Conservation (phyloP, 495 filamentous ascomycete species). For the Lasiosphaeria ovina region DNA sequence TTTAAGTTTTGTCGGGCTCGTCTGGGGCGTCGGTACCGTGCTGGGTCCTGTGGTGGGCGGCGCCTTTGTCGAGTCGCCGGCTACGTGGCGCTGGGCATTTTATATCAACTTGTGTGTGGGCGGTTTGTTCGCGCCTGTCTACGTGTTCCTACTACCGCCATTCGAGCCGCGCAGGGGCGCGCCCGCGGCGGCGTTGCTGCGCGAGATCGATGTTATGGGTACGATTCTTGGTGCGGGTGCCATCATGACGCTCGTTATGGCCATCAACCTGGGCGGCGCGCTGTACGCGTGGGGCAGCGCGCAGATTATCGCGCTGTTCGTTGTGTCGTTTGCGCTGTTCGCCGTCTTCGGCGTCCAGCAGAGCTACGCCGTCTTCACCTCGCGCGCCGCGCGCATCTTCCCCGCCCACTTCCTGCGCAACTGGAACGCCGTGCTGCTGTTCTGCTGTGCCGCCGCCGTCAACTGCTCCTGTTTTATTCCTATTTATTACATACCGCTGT, state of each 20-base stretch:
- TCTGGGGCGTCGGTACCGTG: slow-evolving; percentile 53
- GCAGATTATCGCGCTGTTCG: slow-evolving; percentile 52
- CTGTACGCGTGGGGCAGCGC: slow-evolving; percentile 52
- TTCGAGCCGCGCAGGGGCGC: slow-evolving; percentile 42
- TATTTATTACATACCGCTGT: slow-evolving; percentile 53
- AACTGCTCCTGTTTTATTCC: slow-evolving; percentile 37
- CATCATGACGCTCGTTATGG: slow-evolving; percentile 46
- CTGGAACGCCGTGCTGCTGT: slow-evolving; percentile 45
- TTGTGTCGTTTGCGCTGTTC: slow-evolving; percentile 49
- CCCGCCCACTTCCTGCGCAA: slow-evolving; percentile 50
- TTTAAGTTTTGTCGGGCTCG: slow-evolving; percentile 40
- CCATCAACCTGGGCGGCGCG: slow-evolving; percentile 54
- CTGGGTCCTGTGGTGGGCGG: slow-evolving; percentile 64
- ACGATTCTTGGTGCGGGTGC: slow-evolving; percentile 39
- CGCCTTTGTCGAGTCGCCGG: slow-evolving; percentile 51
- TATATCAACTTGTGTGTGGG: slow-evolving; percentile 67
- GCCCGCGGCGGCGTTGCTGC: slow-evolving; percentile 30
- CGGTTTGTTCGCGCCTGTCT: slow-evolving; percentile 53
- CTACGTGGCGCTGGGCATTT: slow-evolving; percentile 63
- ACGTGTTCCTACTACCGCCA: slow-evolving; percentile 52
- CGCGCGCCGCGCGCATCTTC: slow-evolving; percentile 44
- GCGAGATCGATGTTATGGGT: slow-evolving; percentile 45
- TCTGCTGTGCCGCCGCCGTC: slow-evolving; percentile 33
- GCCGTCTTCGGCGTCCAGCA: slow-evolving; percentile 52
- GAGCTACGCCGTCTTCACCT: slow-evolving; percentile 48